Evolutionary conservation across 352 stramenopile species (phyloP), one percentile per base, ranked within the genome.

Genomic region (Plasmopara halstedii): DNA sequence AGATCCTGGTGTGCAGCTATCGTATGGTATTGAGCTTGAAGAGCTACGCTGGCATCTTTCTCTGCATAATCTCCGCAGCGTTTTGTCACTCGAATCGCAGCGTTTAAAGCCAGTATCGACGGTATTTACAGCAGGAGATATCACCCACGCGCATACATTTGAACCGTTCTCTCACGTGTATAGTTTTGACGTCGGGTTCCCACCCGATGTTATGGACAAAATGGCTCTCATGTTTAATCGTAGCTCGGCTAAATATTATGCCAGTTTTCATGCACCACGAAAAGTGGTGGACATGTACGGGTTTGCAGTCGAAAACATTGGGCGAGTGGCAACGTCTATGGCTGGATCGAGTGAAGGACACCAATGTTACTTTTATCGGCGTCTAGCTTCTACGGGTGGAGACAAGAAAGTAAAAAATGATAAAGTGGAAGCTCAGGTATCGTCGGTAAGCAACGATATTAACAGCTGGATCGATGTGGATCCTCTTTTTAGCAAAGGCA

Each of bases 111-210:
- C 44, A 8, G 70, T 70, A 21, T 58, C 58, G 18, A 94, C 80
- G 20, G 80, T 97, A 27, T 98, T 99, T 51, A 83, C 88, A 2
- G 79, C 88, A 6, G 91, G 88, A 8, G 93, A 99, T 64, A 98
- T 99, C 48, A 96, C 83, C 9, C 62, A 95, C 50, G 95, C 94
- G 0, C 72, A 84, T 25, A 95, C 81, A 22, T 94, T 98, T 29
- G 89, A 98, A 66, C 95, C 94, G 0, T 98, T 98, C 55, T 98
- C 95, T 5, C 96, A 99, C 65, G 82, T 98, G 17, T 99, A 99
- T 67, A 98, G 96, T 77, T 98, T 98, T 61, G 95, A 98, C 47
- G 94, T 98, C 45, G 96, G 95, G 11, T 98, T 99, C 58, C 96
- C 96, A n/a, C 94, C 95, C 1, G 61, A 79, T 29, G 85, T 98